Base-by-base conservation (phyloP, 352 stramenopile species). In the Phytophthora citrophthora region DNA sequence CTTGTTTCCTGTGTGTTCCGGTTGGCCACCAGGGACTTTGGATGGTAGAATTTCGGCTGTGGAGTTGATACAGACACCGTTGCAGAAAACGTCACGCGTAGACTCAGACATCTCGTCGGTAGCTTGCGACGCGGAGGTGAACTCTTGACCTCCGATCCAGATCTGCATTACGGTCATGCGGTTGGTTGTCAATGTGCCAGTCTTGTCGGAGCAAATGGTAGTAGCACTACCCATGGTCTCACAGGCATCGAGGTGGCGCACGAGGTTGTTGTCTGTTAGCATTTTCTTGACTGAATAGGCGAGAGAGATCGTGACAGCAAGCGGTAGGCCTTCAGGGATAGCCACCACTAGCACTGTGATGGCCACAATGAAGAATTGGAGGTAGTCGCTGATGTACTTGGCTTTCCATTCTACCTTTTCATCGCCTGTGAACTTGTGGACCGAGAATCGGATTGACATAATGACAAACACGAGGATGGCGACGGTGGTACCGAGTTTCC, bases 191-290 rank as follows among this genome's bases (percentile, higher is more conserved):
- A 99, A 83, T 16, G 97, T 99, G 40, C 75, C 97, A 2, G 97
- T 99, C 84, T 99, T 99, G 83, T 99, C 97, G 36, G 92, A 98
- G 79, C 96, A 99, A 66, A 99, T 98, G 11, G 93, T 95, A 11
- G 96, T 98, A 0, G 96, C 94, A 62, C 84, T 96, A 62, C 96
- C 96, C 79, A 99, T 96, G 38, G 96, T 98, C 72, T 97, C 91
- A 63, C 87, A 96, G 0, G 86, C 86, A 36, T 94, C 83, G 44
- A 97, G 60, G 69, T 97, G 85, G 16, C 86, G 88, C 45, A 97
- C 91, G 10, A 96, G 79, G 61, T 95, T 96, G 70, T 96, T 96
- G 61, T 97, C 89, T 12, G 57, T 59, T 32, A 95, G 76, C 90
- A 99, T 99, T 38, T 91, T 89, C 76, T 90, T 93, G 18, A 94